Percentiles rank a stretch among this genome's conserved stretches.
phyloP scores from a whole-genome alignment of 352 stramenopile genomes.

The Thalassiosira pacifica region DNA sequence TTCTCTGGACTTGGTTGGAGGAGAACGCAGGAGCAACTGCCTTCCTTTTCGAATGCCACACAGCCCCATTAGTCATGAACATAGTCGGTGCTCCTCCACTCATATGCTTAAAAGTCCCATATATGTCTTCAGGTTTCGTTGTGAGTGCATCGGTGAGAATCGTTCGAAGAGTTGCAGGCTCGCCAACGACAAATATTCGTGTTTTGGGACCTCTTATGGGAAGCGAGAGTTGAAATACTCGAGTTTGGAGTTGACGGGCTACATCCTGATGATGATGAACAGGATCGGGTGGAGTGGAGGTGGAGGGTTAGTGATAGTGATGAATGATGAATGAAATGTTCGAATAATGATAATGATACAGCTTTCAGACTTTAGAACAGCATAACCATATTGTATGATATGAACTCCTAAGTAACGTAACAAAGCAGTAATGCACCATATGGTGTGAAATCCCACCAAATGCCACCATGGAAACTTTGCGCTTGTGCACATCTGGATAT shows the following conservation, averaged over 20 bases:
- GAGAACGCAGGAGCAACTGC: conserved; percentile 58
- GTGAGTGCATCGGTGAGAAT: conserved; percentile 16
- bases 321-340: not conserved
- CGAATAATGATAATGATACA: not conserved
- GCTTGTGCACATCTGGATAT: conserved; percentile 6
- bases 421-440: no score
- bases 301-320: not conserved
- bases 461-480: conserved; percentile 7
- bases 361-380: no score
- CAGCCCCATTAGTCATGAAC: conserved; percentile 43
- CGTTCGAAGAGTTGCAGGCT: not conserved
- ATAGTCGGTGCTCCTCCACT: conserved; percentile 31
- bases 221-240: conserved; percentile 15
- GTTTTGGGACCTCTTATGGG: not conserved
- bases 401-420: no score
- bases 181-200: not conserved
- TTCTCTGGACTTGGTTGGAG: conserved; percentile 57
- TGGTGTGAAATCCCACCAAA: not conserved
- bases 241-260: conserved; percentile 1
- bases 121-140: conserved; percentile 1
- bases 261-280: conserved; percentile 5
- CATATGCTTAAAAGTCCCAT: not conserved
- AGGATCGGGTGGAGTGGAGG: no score
- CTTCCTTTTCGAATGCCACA: conserved; percentile 58
- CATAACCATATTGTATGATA: not conserved